A percentile compares a stretch with the other conserved stretches of the same genome.
Evolutionary conservation across 2,329 filamentous ascomycete species (phyloP).

Genomic region (Fusarium burgessii): DNA sequence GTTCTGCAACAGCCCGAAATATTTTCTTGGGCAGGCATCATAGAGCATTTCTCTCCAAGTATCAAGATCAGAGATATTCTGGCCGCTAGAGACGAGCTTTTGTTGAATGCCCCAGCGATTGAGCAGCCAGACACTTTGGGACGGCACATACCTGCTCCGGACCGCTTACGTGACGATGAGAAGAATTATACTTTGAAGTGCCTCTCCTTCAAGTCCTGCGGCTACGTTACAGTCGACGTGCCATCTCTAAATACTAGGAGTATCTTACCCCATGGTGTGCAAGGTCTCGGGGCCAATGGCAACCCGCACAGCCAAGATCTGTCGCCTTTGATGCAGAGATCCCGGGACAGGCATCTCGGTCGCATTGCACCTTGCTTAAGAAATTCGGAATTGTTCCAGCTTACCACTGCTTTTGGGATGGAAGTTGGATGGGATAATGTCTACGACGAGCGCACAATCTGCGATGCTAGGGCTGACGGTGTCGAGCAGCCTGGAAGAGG

Average conservation of each 20-base stretch:
- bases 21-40: conserved; percentile 57
- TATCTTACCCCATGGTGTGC: conserved; percentile 47
- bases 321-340: conserved; percentile 52
- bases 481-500: conserved; percentile 52
- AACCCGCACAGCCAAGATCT: conserved; percentile 44
- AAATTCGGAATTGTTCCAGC: conserved; percentile 45
- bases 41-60: conserved; percentile 57
- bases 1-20: conserved; percentile 46
- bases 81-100: conserved; percentile 13
- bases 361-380: conserved; percentile 50
- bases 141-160: conserved; percentile 41
- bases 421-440: conserved; percentile 53
- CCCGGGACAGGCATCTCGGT: conserved; percentile 52
- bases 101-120: not conserved
- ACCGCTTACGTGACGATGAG: conserved; percentile 45
- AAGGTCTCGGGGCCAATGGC: conserved; percentile 39
- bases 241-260: conserved; percentile 53
- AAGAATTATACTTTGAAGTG: conserved; percentile 49
- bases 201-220: conserved; percentile 70
- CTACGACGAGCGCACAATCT: conserved; percentile 50
- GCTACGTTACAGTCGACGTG: conserved; percentile 64
- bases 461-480: conserved; percentile 53
- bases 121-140: conserved; percentile 23
- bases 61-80: conserved; percentile 48
- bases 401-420: conserved; percentile 52